Evolutionary conservation across 2,329 filamentous ascomycete species (phyloP).

Genomic region (Pseudopithomyces chartarum): DNA sequence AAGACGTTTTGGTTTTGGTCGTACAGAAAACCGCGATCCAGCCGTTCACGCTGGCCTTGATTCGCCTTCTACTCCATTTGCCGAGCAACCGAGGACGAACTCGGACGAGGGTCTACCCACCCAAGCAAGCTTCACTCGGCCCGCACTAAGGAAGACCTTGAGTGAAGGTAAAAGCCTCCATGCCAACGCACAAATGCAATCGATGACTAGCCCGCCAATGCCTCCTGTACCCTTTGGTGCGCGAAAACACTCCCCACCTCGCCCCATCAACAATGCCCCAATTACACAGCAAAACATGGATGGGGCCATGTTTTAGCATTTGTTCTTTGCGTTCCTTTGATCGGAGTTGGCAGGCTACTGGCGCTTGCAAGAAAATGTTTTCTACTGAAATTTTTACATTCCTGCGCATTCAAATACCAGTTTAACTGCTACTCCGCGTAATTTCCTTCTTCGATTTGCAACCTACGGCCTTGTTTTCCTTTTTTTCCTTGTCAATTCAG

Average conservation of each 20-base stretch:
- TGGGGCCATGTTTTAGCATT: slow-evolving; percentile 41
- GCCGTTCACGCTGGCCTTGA: slow-evolving; percentile 42
- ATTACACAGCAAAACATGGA: slow-evolving; percentile 35
- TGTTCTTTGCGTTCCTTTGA: neutral
- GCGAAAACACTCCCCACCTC: slow-evolving; percentile 38
- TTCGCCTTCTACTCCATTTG: slow-evolving; percentile 37
- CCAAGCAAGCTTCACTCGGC: slow-evolving; percentile 40
- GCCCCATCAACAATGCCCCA: slow-evolving; percentile 27
- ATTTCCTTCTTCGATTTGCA: slow-evolving; percentile 6
- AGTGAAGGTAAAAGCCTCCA: slow-evolving; percentile 58
- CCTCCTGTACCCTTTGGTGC: slow-evolving; percentile 28
- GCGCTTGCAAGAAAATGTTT: slow-evolving; percentile 15
- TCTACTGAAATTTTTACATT: slow-evolving; percentile 12
- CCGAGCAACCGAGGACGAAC: slow-evolving; percentile 45
- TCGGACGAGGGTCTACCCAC: slow-evolving; percentile 52
- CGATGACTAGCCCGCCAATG: slow-evolving; percentile 29
- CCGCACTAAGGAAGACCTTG: slow-evolving; percentile 53
- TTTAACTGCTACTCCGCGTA: slow-evolving; percentile 15
- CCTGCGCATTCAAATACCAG: slow-evolving; percentile 2
- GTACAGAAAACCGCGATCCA: slow-evolving; percentile 47
- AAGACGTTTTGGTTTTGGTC: slow-evolving; percentile 53
- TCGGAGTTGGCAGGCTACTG: neutral
- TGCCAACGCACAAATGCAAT: slow-evolving; percentile 34
- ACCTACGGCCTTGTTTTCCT: slow-evolving; percentile 21
- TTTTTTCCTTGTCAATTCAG: slow-evolving; percentile 19